These are phyloP conservation scores for Crassisporium funariophilum DNA, from an alignment of 768 basidiomycete species.

Conservation along the genomic window DNA sequence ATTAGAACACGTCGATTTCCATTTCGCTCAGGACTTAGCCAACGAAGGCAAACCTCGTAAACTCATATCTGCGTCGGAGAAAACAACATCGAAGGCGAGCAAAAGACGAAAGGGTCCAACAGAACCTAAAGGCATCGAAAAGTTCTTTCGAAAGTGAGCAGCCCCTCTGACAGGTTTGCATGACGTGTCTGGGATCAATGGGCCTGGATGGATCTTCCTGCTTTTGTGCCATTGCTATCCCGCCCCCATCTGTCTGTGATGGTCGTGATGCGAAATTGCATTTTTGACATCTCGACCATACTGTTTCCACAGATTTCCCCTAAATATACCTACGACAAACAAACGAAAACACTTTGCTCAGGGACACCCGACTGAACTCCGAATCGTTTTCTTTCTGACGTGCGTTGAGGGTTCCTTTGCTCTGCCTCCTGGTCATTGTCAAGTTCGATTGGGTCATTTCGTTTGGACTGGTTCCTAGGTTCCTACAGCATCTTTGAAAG, in stretches of 20 bases:
- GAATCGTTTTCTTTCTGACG: constrained; percentile 9
- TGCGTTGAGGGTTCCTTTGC: constrained; percentile 19
- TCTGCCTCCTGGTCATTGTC: constrained; percentile 16
- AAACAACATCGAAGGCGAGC: constrained; percentile 23
- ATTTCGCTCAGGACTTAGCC: constrained; percentile 81
- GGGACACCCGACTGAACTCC: background rate
- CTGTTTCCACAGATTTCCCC: constrained; percentile 7
- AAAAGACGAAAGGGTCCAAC: constrained; percentile 31
- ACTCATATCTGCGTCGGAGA: constrained; percentile 13
- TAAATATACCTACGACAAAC: constrained; percentile 14
- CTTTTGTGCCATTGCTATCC: too few species aligned
- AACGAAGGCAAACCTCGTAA: constrained; percentile 33
- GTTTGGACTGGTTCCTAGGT: constrained; percentile 38
- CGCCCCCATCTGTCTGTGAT: constrained; percentile 8
- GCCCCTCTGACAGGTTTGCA: background rate
- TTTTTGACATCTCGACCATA: background rate
- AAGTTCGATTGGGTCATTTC: constrained; percentile 22
- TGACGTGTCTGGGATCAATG: background rate
- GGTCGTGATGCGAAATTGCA: constrained; percentile 13
- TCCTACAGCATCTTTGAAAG: constrained; percentile 31
- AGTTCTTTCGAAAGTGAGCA: constrained; percentile 39
- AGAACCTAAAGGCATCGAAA: constrained; percentile 38
- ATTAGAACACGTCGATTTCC: constrained; percentile 86
- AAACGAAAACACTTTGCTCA: constrained; percentile 19
- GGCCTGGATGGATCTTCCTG: too few species aligned